These are phyloP conservation scores for Hondaea fermentalgiana DNA, from an alignment of 108 stramenopile genomes.

Conservation along the genomic window DNA sequence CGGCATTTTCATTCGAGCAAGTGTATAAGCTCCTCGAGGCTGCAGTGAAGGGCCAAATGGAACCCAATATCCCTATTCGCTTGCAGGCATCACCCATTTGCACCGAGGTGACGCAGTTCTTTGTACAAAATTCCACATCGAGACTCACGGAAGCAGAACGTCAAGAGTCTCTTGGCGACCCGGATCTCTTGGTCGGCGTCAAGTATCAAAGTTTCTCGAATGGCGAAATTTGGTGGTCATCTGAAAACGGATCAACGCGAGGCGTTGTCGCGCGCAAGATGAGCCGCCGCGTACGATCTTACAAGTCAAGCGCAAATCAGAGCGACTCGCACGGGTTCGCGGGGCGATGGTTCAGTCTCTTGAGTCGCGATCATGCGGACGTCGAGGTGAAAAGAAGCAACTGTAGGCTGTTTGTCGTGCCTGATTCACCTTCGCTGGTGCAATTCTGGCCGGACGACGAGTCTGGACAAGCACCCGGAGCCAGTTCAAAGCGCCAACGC, in stretches of 20 bases:
- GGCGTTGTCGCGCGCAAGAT: background rate
- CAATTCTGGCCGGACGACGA: background rate
- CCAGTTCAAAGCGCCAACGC: too few species aligned
- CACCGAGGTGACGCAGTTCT: background rate
- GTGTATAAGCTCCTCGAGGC: background rate
- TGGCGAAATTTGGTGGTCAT: conserved; percentile 5
- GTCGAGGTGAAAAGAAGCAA: background rate
- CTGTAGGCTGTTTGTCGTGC: background rate
- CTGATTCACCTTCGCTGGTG: background rate
- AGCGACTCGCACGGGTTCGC: background rate
- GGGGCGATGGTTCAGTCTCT: background rate
- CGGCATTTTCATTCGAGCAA: background rate
- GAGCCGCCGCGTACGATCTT: background rate
- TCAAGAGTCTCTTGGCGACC: background rate
- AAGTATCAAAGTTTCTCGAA: background rate
- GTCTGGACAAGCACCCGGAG: too few species aligned
- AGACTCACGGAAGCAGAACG: background rate
- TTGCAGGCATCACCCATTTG: background rate
- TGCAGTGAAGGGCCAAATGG: background rate
- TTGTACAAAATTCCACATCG: background rate
- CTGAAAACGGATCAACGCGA: background rate
- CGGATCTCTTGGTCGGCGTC: background rate
- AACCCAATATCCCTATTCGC: background rate
- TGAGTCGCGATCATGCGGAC: background rate
- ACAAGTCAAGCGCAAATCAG: background rate